A percentile compares a stretch with the other conserved stretches of the same genome.
phyloP scores from a whole-genome alignment of 2,329 filamentous ascomycete genomes.

The Aspergillus tubingensis region DNA sequence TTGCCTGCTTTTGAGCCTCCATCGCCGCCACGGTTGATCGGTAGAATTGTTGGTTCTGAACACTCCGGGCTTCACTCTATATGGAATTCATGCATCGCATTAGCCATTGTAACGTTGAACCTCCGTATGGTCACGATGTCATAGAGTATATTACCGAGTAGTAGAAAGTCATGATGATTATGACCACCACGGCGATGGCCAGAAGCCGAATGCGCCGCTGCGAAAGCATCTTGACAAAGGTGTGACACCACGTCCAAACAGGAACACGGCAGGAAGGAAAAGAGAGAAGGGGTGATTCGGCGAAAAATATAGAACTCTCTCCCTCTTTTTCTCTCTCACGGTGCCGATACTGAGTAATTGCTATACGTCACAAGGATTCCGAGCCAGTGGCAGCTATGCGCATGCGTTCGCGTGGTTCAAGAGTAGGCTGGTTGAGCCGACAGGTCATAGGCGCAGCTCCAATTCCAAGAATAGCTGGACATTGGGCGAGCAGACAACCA shows the following conservation, averaged over 20 bases:
- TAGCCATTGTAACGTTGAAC: not conserved
- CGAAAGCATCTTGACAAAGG: slow-evolving; percentile 61
- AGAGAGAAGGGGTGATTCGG: not conserved
- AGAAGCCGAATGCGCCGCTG: slow-evolving; percentile 69
- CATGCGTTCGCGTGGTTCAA: slow-evolving; percentile 10
- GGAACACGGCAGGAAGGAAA: not conserved
- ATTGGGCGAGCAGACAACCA: slow-evolving; percentile 16
- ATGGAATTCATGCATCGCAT: slow-evolving; percentile 8
- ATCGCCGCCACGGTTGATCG: slow-evolving; percentile 57
- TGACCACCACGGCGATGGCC: slow-evolving; percentile 63
- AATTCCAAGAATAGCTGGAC: slow-evolving; percentile 16
- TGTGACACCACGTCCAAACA: not conserved
- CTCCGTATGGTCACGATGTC: not conserved
- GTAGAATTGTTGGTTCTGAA: slow-evolving; percentile 55
- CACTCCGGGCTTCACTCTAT: slow-evolving; percentile 43
- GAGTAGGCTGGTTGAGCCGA: slow-evolving; percentile 11
- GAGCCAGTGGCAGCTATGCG: not conserved
- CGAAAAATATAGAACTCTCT: not conserved
- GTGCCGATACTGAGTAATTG: not conserved
- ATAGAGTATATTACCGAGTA: slow-evolving; percentile 60
- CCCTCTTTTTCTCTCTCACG: not conserved
- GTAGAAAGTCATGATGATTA: slow-evolving; percentile 70
- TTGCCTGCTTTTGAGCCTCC: slow-evolving; percentile 48
- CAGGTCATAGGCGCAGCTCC: slow-evolving; percentile 20
- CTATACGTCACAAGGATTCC: not conserved